phyloP scores from a whole-genome alignment of 208 protist species.

The Leishmania martiniquensis region DNA sequence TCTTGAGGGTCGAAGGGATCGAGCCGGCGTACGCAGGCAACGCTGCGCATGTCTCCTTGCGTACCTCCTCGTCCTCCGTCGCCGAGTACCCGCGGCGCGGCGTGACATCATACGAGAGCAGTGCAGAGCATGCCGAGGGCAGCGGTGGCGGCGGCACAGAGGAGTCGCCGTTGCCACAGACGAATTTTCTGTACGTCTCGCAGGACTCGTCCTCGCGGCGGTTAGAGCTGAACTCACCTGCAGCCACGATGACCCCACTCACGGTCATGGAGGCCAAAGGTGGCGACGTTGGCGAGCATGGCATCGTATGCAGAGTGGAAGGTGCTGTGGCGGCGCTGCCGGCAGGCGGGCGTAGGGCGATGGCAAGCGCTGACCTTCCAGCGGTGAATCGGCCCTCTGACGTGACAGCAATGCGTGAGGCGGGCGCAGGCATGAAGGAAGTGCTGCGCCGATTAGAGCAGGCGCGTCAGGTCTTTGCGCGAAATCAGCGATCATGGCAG shows the following conservation, averaged over 20 bases:
- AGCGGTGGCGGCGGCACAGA: background rate
- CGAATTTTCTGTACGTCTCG: conserved; percentile 31
- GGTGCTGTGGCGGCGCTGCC: background rate
- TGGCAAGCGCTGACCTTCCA: background rate
- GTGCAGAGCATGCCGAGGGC: background rate
- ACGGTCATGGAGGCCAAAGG: background rate
- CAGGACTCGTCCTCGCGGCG: conserved; percentile 26
- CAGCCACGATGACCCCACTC: background rate
- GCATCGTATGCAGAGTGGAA: background rate
- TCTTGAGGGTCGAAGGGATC: background rate
- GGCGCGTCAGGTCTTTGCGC: conserved; percentile 17
- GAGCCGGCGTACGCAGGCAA: background rate
- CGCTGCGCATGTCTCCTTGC: conserved; percentile 1
- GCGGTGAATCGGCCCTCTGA: background rate
- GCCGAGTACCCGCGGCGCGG: conserved; percentile 22
- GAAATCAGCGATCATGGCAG: conserved; percentile 12
- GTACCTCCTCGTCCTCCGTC: conserved; percentile 18
- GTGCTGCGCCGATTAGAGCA: conserved; percentile 25
- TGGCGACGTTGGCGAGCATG: background rate
- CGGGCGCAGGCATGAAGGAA: background rate
- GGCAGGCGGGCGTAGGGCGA: background rate
- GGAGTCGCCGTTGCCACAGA: background rate
- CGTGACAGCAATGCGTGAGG: background rate
- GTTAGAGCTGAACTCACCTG: background rate
- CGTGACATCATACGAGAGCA: conserved; percentile 10